phyloP scores from a whole-genome alignment of 768 basidiomycete species.

The Cubamyces lactineus region DNA sequence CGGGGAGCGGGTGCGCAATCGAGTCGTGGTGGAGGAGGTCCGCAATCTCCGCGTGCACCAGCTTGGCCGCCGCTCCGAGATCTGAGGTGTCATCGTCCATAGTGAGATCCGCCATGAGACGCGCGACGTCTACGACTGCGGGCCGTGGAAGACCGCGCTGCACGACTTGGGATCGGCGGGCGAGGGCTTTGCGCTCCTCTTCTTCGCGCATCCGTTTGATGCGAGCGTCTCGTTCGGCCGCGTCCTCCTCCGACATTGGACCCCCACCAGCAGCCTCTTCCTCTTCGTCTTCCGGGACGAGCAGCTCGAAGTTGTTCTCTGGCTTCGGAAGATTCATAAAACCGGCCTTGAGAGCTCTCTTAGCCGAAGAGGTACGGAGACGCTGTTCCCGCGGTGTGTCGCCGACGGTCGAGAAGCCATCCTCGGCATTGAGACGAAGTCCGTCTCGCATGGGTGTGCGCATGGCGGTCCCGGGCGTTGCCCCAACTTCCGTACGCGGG shows the following conservation, averaged over 20 bases:
- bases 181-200: conserved; percentile 79
- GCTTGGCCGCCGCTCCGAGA: conserved; percentile 52
- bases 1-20: conserved; percentile 84
- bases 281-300: conserved; percentile 88
- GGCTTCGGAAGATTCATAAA: conserved; percentile 88
- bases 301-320: conserved; percentile 96
- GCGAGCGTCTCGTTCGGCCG: conserved; percentile 86
- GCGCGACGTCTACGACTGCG: conserved; percentile 72
- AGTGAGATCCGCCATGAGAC: conserved; percentile 62
- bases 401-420: conserved; percentile 55
- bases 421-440: conserved; percentile 82
- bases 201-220: conserved; percentile 67
- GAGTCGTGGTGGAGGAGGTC: conserved; percentile 86
- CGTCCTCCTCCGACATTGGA: conserved; percentile 75
- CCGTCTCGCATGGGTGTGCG: conserved; percentile 95
- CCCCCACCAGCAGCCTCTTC: conserved; percentile 44
- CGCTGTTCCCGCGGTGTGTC: conserved; percentile 81
- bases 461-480: conserved; percentile 63
- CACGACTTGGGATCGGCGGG: conserved; percentile 79
- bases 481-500: conserved; percentile 34
- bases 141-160: conserved; percentile 86
- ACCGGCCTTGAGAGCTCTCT: conserved; percentile 76
- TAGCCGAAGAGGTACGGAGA: conserved; percentile 61
- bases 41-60: conserved; percentile 80
- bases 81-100: conserved; percentile 49